Conservation (phyloP, 257 asterid species). For the Nicotiana tabacum region DNA sequence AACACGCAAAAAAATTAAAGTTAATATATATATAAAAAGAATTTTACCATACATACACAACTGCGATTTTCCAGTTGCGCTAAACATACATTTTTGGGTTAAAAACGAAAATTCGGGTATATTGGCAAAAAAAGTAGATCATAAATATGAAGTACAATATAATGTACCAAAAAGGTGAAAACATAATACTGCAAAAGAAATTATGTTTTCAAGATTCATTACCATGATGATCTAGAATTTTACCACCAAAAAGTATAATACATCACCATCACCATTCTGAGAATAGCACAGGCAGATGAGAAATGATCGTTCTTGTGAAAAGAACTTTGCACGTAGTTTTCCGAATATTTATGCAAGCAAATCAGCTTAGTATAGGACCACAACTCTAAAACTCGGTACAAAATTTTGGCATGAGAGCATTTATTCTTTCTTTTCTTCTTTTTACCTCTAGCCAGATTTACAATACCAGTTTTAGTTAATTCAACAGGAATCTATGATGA, state of each 20-base stretch:
- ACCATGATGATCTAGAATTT: neutral
- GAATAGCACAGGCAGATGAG: neutral
- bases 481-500: neutral
- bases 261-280: neutral
- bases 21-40: too few relatives aligned
- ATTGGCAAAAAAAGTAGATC: too few relatives aligned
- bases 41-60: too few relatives aligned
- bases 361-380: constrained; percentile 2
- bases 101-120: neutral
- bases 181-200: neutral
- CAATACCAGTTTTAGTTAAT: neutral
- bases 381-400: neutral
- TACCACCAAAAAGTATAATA: neutral
- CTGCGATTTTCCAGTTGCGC: too few relatives aligned
- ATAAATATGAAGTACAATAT: neutral
- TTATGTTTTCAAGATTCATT: neutral
- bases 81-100: too few relatives aligned
- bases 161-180: neutral
- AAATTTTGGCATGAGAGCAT: neutral
- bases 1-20: too few relatives aligned
- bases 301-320: neutral
- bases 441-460: constrained; percentile 2
- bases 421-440: constrained; percentile 4
- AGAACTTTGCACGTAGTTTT: neutral
- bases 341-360: neutral